Conservation (phyloP, 1,139 yeast species). For the Taphrina betulina region DNA sequence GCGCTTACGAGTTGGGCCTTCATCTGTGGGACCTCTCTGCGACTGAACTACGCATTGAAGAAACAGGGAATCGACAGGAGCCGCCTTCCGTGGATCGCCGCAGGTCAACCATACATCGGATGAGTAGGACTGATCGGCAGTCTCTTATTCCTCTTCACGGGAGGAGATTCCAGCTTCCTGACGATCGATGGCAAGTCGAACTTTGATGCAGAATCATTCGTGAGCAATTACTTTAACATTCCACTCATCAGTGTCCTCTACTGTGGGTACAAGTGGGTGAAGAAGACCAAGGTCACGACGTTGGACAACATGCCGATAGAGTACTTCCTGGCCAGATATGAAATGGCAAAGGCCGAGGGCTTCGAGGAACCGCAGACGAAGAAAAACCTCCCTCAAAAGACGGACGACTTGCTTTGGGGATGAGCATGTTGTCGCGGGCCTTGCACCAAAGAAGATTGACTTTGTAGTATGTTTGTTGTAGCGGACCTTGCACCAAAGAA, state of each 20-base stretch:
- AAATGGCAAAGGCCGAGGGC: too few relatives aligned
- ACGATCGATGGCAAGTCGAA: slow-evolving; percentile 55
- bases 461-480: too few relatives aligned
- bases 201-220: slow-evolving; percentile 46
- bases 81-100: slow-evolving; percentile 69
- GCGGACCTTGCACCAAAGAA: too few relatives aligned
- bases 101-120: slow-evolving; percentile 72
- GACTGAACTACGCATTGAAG: slow-evolving; percentile 72
- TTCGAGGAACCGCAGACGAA: too few relatives aligned
- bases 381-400: too few relatives aligned
- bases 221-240: slow-evolving; percentile 55
- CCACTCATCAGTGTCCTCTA: slow-evolving; percentile 53
- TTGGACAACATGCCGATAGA: neutral
- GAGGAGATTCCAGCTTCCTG: slow-evolving; percentile 73
- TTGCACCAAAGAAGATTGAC: too few relatives aligned
- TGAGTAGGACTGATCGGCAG: slow-evolving; percentile 61
- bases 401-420: too few relatives aligned
- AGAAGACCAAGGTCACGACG: neutral
- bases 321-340: too few relatives aligned
- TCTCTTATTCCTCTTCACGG: slow-evolving; percentile 65
- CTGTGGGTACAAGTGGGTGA: slow-evolving; percentile 50
- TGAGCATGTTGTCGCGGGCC: too few relatives aligned
- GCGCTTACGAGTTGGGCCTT: slow-evolving; percentile 56
- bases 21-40: slow-evolving; percentile 68
- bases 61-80: slow-evolving; percentile 61